These are phyloP conservation scores for Saccharomycopsis selenospora DNA, from an alignment of 805 yeast genomes.

Conservation along the genomic window DNA sequence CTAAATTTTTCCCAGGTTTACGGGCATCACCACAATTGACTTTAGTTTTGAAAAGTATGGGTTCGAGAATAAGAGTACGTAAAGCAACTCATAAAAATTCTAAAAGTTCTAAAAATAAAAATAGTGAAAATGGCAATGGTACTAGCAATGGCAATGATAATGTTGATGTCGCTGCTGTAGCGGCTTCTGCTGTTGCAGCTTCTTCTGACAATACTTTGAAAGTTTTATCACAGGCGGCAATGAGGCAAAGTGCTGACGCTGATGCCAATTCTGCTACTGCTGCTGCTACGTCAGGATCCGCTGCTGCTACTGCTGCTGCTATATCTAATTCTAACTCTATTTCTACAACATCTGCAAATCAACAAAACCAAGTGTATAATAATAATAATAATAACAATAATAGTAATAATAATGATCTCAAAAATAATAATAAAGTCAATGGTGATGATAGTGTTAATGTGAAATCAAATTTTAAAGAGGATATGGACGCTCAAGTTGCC, in stretches of 20 bases:
- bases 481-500: neutral
- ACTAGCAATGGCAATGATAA: neutral
- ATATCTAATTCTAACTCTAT: neutral
- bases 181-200: neutral
- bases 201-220: no score
- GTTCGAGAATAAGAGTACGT: slow-evolving; percentile 16
- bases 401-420: no score
- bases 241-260: no score
- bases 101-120: neutral
- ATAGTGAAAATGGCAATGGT: neutral
- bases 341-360: neutral
- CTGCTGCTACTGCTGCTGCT: neutral
- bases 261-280: neutral
- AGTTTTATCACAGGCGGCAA: no score
- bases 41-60: slow-evolving; percentile 11
- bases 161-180: neutral
- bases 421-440: no score
- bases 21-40: slow-evolving; percentile 12
- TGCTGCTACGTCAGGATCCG: neutral
- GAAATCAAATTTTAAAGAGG: neutral
- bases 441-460: neutral
- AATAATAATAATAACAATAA: no score
- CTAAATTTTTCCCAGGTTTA: slow-evolving; percentile 18
- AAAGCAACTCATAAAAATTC: neutral
- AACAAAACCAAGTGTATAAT: neutral